Conservation (phyloP, 805 yeast genomes). For the Barnettozyma botsteinii region DNA sequence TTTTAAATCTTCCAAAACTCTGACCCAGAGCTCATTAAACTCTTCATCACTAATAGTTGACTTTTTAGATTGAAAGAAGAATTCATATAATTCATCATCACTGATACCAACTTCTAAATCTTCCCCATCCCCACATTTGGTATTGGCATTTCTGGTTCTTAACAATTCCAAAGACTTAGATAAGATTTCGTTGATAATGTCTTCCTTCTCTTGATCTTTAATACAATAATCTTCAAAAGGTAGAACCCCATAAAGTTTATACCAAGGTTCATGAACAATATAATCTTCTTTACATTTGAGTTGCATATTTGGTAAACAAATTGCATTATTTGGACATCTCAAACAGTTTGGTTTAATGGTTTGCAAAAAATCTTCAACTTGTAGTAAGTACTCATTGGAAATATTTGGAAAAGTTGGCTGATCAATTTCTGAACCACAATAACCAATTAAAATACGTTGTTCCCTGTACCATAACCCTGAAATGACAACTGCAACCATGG, state of each 20-base stretch:
- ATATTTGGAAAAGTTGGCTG: slow-evolving; percentile 34
- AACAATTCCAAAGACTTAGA: slow-evolving; percentile 61
- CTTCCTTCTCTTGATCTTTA: slow-evolving; percentile 67
- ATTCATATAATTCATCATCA: slow-evolving; percentile 44
- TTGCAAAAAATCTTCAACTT: slow-evolving; percentile 42
- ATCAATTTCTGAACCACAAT: slow-evolving; percentile 61
- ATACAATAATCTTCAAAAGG: slow-evolving; percentile 64
- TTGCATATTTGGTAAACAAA: slow-evolving; percentile 56
- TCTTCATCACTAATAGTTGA: slow-evolving; percentile 44
- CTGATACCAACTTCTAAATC: slow-evolving; percentile 46
- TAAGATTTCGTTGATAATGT: slow-evolving; percentile 58
- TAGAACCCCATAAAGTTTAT: slow-evolving; percentile 47
- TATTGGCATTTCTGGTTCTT: slow-evolving; percentile 61
- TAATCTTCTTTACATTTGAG: slow-evolving; percentile 70
- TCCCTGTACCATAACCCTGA: slow-evolving; percentile 58
- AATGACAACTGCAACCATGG: slow-evolving; percentile 33
- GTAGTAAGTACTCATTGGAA: slow-evolving; percentile 28
- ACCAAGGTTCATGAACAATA: slow-evolving; percentile 45
- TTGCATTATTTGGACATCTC: slow-evolving; percentile 77
- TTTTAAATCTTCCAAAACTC: slow-evolving; percentile 54
- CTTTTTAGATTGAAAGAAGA: slow-evolving; percentile 36
- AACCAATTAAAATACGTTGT: slow-evolving; percentile 59
- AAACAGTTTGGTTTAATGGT: slow-evolving; percentile 55
- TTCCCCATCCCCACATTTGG: slow-evolving; percentile 50
- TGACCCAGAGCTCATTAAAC: slow-evolving; percentile 69